Base-by-base conservation (phyloP, 805 yeast genomes). In the Ogataea trehaloabstinens region DNA sequence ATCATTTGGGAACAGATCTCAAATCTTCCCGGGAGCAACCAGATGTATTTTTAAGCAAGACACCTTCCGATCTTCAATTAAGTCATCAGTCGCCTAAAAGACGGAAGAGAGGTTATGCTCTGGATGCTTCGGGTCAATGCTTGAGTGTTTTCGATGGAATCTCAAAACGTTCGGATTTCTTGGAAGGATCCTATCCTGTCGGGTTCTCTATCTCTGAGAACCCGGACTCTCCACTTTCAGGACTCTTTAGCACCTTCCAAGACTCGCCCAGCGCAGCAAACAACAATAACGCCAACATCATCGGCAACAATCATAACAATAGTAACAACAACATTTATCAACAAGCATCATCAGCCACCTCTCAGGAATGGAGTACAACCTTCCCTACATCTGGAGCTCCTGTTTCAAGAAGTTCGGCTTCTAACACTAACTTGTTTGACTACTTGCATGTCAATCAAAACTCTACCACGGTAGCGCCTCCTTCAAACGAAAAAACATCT, bases 211-310 rank as follows among this genome's bases (percentile, higher is more conserved):
- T 45, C n/a, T 19, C 39, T 28, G 53, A 49, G 18, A 36, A 35
- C 7, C 30, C 49, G 6, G 50, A 49, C 25, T 45, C 55, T 13
- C 55, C 53, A 4, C 30, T 51, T 21, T 47, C 55, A 4, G 55
- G 53, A 5, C 36, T 51, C 19, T 51, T 51, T 37, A 49, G 31
- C 39, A 38, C 50, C 18, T 40, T 46, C 27, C 53, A 44, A 24
- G 55, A 51, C 4, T 28, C 41, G 4, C 41, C 46, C 12, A 13
- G 31, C 31, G 11, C 31, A 11, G 31, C 10, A 11, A 11, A 8
- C 19, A 17, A 11, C 20, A 5, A 18, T 15, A 18, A 20, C 27
- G 10, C 28, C 28, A n/a, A 8, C 19, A 8, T 21, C n/a, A 15
- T 7, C 31, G 2, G 29, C 30, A 12, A 10, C 19, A 30, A 30